Base-by-base conservation (phyloP, 148 eudicot genomes). In the Spergularia marina region DNA sequence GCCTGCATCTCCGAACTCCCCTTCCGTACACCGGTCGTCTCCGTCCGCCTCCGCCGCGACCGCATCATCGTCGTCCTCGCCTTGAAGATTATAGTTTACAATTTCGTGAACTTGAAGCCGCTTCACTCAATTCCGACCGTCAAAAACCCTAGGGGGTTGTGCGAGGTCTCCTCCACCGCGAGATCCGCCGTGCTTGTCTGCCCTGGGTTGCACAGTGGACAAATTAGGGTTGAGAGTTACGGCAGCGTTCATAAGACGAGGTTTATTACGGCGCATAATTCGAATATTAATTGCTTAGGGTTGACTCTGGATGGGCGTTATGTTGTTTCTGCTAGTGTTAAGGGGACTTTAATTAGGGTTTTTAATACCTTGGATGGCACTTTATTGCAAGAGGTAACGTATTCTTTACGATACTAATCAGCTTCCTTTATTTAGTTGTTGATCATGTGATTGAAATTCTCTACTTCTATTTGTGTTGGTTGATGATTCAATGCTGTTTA, bases 201-300 rank as follows among this genome's bases (percentile, higher is more conserved):
- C 52, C 88, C 84, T 7, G 97, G 94, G 13, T 71, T 88, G 82
- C 90, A 80, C 65, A 88, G 85, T 81, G 97, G 97, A 41, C 90
- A 91, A 74, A 82, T 91, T 67, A 86, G 97, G 74, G 84, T 91
- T 70, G 94, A 89, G 86, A 87, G 86, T 84, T 91, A 86, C 18
- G 87, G 78, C 1, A 76, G 78, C 14, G 85, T 2, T 11, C 1
- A 83, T 71, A 75, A 81, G 83, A 88, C 94, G 10, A 91, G 83
- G 85, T 85, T 88, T 68, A 76, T 91, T 14, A 59, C 74, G 82
- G 92, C 94, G 12, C 97, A 91, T 80, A 89, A 87, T 84, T 89
- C 97, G 2, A 82, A 82, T 68, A 75, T 91, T 70, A 83, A 79
- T 13, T 78, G 87, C 59, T 72, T 88, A 58, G 85, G 90, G 2